phyloP scores from a whole-genome alignment of 1,284 basidiomycete species.

The Pseudozyma tsukubaensis region DNA sequence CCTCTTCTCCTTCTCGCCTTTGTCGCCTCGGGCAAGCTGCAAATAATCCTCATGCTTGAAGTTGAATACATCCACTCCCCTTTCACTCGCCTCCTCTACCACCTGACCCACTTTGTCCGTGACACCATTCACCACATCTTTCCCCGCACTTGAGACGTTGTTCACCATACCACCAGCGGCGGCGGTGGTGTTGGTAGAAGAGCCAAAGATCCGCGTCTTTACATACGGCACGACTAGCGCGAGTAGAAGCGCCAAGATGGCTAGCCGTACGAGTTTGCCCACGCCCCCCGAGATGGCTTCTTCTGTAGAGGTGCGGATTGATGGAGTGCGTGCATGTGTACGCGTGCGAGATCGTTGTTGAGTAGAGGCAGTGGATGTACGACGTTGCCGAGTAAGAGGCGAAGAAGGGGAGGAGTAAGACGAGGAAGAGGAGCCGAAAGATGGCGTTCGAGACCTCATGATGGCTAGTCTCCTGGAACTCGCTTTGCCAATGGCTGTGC shows the following conservation, averaged over 20 bases:
- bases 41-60: slow-evolving; percentile 44
- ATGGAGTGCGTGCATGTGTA: neutral
- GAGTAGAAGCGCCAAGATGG: slow-evolving; percentile 15
- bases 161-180: neutral
- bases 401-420: slow-evolving; percentile 3
- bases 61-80: slow-evolving; percentile 38
- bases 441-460: slow-evolving; percentile 11
- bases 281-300: neutral
- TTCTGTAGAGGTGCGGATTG: no score
- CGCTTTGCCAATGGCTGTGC: no score
- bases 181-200: neutral
- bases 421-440: slow-evolving; percentile 4
- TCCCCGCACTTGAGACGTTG: neutral
- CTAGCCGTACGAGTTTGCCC: slow-evolving; percentile 25
- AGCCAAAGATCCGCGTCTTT: slow-evolving; percentile 7
- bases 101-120: neutral
- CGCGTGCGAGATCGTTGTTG: neutral
- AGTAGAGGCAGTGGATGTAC: neutral
- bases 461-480: neutral
- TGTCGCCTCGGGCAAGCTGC: neutral
- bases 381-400: neutral
- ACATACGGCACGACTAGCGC: slow-evolving; percentile 33
- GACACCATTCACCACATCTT: slow-evolving; percentile 1
- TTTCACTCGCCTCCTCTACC: neutral
- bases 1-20: neutral